Base-by-base conservation (phyloP, 805 yeast species). In the Spathaspora passalidarum region DNA sequence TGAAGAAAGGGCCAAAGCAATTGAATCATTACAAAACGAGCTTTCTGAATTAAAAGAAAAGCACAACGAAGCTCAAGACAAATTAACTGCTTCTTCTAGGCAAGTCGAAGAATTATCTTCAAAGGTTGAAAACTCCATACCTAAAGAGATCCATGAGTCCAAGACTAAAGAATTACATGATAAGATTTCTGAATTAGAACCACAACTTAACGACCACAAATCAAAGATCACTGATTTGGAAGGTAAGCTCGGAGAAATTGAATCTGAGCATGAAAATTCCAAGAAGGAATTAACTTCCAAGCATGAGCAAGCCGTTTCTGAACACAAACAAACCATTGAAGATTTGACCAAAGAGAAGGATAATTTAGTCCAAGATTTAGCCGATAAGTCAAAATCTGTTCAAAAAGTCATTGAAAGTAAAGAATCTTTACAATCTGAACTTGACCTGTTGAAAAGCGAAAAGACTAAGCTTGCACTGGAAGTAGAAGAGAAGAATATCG, bases 1-100 rank as follows among this genome's bases (percentile, higher is more conserved):
- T 11, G n/a, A 36, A 36, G 41, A 45, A 14, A 29, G 19, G 18
- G 38, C 44, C 13, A 9, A n/a, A 10, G 50, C 40, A 36, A 45
- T 49, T 32, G 48, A 44, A 19, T 45, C 38, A 32, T 42, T 49
- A 21, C 46, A 46, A 17, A 18, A 42, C 14, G 44, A 52, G 45
- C 25, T 47, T 17, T 32, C 32, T 19, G 37, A 36, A 19, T 18
- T 16, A 17, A 29, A 37, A 20, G 26, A 21, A 22, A 23, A 32
- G 16, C 25, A 16, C 22, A 14, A 38, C 17, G 21, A 46, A 38
- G 7, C 26, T 8, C 6, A 19, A 22, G 36, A 45, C 22, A 5
- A 10, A 11, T 26, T 32, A n/a, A n/a, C 10, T 13, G 13, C 6
- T 17, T 14, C 16, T 6, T 7, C 36, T 17, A 34, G 9, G 9